A percentile compares a stretch with the other conserved stretches of the same genome.
These are phyloP conservation scores for Aspergillus sp. DNA, from an alignment of 2,329 filamentous ascomycete species.

Conservation along the genomic window DNA sequence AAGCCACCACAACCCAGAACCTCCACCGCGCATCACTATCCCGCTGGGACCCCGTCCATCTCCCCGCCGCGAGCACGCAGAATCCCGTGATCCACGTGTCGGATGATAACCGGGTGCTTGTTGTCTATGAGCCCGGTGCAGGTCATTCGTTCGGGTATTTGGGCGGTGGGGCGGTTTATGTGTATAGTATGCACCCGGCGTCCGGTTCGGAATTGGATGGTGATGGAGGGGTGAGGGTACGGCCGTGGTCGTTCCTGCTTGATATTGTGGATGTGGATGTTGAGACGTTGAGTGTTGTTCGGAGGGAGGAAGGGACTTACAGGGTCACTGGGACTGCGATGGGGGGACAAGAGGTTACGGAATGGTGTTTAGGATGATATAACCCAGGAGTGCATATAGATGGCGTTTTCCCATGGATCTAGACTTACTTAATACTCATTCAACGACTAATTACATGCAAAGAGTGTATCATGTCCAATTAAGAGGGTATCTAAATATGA, in stretches of 20 bases:
- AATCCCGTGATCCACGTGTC: conserved; percentile 9
- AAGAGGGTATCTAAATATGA: conserved; percentile 8
- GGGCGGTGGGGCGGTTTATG: conserved; percentile 11
- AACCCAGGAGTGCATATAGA: not conserved
- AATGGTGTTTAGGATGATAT: conserved; percentile 6
- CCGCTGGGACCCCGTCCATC: conserved; percentile 11
- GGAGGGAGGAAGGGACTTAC: not conserved
- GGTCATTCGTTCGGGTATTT: conserved; percentile 9
- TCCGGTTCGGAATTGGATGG: not conserved
- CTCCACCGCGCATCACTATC: conserved; percentile 1
- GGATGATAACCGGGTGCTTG: conserved; percentile 9
- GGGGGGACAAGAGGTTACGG: conserved; percentile 2
- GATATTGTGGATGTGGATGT: conserved; percentile 10
- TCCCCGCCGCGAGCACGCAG: conserved; percentile 9
- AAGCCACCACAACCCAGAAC: conserved; percentile 2
- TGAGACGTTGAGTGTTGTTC: conserved; percentile 4
- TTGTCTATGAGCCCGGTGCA: conserved; percentile 12
- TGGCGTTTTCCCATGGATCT: not conserved
- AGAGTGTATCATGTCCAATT: conserved; percentile 9
- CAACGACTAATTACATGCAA: not conserved
- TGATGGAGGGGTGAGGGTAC: conserved; percentile 1
- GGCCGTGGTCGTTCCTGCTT: conserved; percentile 12
- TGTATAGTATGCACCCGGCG: conserved; percentile 7
- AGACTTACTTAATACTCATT: not conserved
- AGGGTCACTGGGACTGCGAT: conserved; percentile 2